Base-by-base conservation (phyloP, 2,329 filamentous ascomycete species). In the Botrytis medusae region DNA sequence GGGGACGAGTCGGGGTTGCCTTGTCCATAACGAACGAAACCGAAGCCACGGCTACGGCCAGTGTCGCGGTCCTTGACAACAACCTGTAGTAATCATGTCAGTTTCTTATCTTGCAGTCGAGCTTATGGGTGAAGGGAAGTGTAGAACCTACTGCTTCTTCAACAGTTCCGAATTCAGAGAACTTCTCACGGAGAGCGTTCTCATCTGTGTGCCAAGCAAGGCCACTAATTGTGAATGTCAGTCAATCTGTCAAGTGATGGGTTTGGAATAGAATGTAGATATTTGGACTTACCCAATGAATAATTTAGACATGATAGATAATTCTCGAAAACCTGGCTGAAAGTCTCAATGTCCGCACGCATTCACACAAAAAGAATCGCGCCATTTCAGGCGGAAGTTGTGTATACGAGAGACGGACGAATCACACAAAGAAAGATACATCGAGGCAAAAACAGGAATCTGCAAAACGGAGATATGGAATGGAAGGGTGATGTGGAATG, bases 131-230 rank as follows among this genome's bases (percentile, higher is more conserved):
- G 14, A 75, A 74, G 65, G 61, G 32, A 72, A 72, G 64, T 48
- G 61, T 57, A 71, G 25, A 74, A 92, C 94, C 84, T 89, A 98
- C 96, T 80, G 96, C 96, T 90, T 99, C 95, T 83, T 98, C 94
- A 78, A 99, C 92, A 60, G 87, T 86, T 75, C 95, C 95, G 81
- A 93, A 98, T 83, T 96, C 92, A 83, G 95, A 92, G 83, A 99
- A 99, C 84, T 97, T 97, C 82, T 92, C 86, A 81, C 93, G 92
- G 77, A 99, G 87, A 78, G 93, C 94, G 62, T 85, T 85, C 84
- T 98, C 95, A 84, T 97, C 94, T 77, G 96, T 99, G 86, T 98
- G 95, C 96, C 96, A 99, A 81, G 96, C 94, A 79, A 99, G 94
- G 88, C 96, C 96, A 82, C 95, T 97, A 81, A 22, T 72, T 60